A percentile compares a stretch with the other conserved stretches of the same genome.
phyloP scores from a whole-genome alignment of 768 basidiomycete species.

The Phaeotremella fagi region DNA sequence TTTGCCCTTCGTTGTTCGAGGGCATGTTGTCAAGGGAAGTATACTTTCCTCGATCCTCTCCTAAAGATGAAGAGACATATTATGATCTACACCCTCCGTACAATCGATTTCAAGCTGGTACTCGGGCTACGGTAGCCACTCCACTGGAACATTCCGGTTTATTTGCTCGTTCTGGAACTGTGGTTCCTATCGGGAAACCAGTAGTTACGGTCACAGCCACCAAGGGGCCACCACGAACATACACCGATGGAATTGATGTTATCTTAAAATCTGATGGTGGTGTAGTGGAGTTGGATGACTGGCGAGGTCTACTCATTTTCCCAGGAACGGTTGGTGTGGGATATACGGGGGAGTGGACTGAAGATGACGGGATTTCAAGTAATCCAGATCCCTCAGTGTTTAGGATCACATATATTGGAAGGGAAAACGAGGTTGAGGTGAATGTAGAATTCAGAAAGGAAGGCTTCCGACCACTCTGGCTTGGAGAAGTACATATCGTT shows the following conservation, averaged over 20 bases:
- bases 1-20: constrained; percentile 37
- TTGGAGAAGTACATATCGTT: constrained; percentile 23
- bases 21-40: constrained; percentile 37
- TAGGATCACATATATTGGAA: constrained; percentile 25
- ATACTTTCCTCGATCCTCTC: constrained; percentile 41
- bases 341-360: constrained; percentile 37
- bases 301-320: constrained; percentile 46
- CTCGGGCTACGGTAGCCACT: constrained; percentile 25
- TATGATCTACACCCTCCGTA: constrained; percentile 34
- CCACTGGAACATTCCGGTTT: constrained; percentile 43
- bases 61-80: constrained; percentile 33
- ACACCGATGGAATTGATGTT: constrained; percentile 38
- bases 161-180: constrained; percentile 44
- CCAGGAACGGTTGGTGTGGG: constrained; percentile 19
- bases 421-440: constrained; percentile 24
- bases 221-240: constrained; percentile 30
- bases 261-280: constrained; percentile 34
- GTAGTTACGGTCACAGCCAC: constrained; percentile 41
- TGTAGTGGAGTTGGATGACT: constrained; percentile 46
- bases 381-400: constrained; percentile 30
- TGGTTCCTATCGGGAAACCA: constrained; percentile 44
- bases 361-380: constrained; percentile 46
- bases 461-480: constrained; percentile 42
- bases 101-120: constrained; percentile 26
- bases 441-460: constrained; percentile 21